Evolutionary conservation across 164 flowering plant genomes (phyloP), one percentile per base, ranked within the genome.

Genomic region (Aristolochia fimbriata): DNA sequence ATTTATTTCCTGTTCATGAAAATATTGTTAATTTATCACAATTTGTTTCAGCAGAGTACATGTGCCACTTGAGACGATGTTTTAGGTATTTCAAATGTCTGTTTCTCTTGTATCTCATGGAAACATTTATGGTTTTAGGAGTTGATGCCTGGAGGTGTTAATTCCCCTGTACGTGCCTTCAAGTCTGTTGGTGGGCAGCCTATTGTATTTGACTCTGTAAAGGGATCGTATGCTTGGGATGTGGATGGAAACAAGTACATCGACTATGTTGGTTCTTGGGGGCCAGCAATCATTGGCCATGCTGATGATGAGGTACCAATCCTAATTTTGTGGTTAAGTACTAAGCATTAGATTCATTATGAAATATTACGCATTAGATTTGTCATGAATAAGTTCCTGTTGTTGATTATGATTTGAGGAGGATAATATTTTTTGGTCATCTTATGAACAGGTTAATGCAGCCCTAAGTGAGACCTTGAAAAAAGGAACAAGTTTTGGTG

Each of bases 261-360:
- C 15, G 99, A 90, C 71, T 91, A 93, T 71, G 99, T 93, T 58
- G 96, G 99, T 53, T 93, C 99, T 16, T 93, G 99, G 99, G 99
- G 99, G 13, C 96, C 97, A 8, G 99, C 99, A 55, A 88, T 93
- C 54, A 90, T 93, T 57, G 99, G 99, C 61, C 99, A 93, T 75
- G 99, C 99, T 19, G 96, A 90, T 80, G 97, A 93, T 62, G 72
- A 85, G 97, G 99, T 93, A 63, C 19, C n/a, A 15, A 15, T 52
- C 51, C 31, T 55, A 45, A 11, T 10, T 57, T 4, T 52, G 13
- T 52, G 20, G 23, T 22, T 37, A 7, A 37, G 8, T 37, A 37
- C 8, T 37, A 37, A 37, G 43, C 43, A 37, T 37, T 37, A 37
- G 43, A 37, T 37, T 37, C 8, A 5, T 27, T 5, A 27, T 27